Conservation (phyloP, 2,329 filamentous ascomycete species). For the Xylariomycetidae sp. region DNA sequence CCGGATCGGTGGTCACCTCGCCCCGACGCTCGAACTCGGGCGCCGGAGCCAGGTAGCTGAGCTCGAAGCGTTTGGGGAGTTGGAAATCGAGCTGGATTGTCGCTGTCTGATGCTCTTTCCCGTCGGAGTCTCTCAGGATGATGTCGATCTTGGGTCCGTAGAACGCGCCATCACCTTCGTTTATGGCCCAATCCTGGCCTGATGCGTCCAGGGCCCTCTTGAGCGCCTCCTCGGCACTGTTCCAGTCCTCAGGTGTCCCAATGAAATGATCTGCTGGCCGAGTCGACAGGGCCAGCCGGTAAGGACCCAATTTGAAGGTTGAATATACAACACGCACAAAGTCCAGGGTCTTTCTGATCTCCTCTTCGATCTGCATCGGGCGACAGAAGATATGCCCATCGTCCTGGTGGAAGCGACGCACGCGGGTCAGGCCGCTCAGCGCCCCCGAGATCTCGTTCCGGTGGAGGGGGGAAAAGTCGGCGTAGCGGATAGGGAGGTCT, state of each 20-base stretch:
- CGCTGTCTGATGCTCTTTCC: constrained; percentile 84
- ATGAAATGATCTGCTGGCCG: constrained; percentile 73
- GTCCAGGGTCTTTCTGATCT: constrained; percentile 40
- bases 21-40: constrained; percentile 56
- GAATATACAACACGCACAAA: constrained; percentile 44
- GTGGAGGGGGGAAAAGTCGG: constrained; percentile 93
- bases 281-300: constrained; percentile 74
- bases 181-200: constrained; percentile 67
- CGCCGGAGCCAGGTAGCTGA: constrained; percentile 69
- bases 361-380: constrained; percentile 52
- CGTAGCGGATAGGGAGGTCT: constrained; percentile 86
- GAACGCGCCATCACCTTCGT: constrained; percentile 80
- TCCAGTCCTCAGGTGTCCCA: constrained; percentile 63
- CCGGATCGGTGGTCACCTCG: constrained; percentile 43
- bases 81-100: constrained; percentile 91
- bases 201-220: constrained; percentile 57
- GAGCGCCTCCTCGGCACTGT: constrained; percentile 64
- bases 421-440: constrained; percentile 82
- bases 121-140: constrained; percentile 71
- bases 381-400: constrained; percentile 96
- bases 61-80: constrained; percentile 73
- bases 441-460: constrained; percentile 94
- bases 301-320: constrained; percentile 68
- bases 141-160: constrained; percentile 93
- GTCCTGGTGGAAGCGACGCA: constrained; percentile 92